Percentiles rank a stretch among this genome's conserved stretches.
Conservation (phyloP, 306 rosid species). For the Coriaria nepalensis region DNA sequence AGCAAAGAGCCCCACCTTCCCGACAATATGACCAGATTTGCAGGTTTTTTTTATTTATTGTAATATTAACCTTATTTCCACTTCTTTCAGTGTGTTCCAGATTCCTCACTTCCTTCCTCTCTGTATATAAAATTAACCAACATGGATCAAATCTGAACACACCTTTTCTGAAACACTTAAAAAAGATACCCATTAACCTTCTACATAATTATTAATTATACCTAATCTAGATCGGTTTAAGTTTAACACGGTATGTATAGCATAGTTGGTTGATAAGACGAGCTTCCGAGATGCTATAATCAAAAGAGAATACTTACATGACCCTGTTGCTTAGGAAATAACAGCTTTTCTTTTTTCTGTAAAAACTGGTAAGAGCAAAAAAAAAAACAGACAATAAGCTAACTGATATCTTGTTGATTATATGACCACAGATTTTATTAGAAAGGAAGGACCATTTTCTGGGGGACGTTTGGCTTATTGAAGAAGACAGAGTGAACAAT, state of each 20-base stretch:
- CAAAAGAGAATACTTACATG: too few relatives aligned
- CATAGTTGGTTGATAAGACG: too few relatives aligned
- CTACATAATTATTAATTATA: conserved; percentile 11
- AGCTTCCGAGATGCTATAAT: too few relatives aligned
- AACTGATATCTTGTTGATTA: conserved; percentile 28
- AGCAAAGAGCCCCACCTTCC: conserved; percentile 23
- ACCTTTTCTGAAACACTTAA: conserved; percentile 10
- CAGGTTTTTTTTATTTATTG: conserved; percentile 12
- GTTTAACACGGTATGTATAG: too few relatives aligned
- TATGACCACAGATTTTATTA: conserved; percentile 24
- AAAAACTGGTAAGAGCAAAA: too few relatives aligned
- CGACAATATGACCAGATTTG: conserved; percentile 46
- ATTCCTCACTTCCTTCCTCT: conserved; percentile 32
- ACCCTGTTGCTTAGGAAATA: too few relatives aligned
- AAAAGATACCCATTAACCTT: conserved; percentile 16
- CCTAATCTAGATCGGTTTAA: conserved; percentile 5
- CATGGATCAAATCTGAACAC: conserved; percentile 8
- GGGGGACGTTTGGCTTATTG: conserved; percentile 49
- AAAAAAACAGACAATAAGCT: conserved; percentile 13
- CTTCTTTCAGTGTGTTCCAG: conserved; percentile 58
- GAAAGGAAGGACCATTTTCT: too few relatives aligned
- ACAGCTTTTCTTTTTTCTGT: too few relatives aligned
- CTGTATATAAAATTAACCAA: conserved; percentile 12
- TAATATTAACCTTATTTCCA: conserved; percentile 15
- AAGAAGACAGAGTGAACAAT: conserved; percentile 24